phyloP scores from a whole-genome alignment of 768 basidiomycete genomes.

The Candolleomyces efflorescens region DNA sequence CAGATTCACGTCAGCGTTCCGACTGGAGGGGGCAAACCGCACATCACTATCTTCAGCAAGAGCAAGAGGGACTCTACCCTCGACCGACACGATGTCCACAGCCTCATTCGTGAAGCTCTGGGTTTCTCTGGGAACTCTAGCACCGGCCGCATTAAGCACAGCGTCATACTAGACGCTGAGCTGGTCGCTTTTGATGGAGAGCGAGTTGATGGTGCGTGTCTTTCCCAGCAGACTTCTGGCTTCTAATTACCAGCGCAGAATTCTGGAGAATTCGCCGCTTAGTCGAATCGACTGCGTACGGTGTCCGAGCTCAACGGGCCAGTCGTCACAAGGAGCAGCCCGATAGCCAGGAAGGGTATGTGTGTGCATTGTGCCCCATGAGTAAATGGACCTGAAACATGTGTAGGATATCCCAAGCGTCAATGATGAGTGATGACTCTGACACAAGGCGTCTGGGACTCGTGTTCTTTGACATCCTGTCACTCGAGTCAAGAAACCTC shows the following conservation, averaged over 20 bases:
- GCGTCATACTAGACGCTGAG: conserved; percentile 73
- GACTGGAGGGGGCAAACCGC: conserved; percentile 24
- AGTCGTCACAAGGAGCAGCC: conserved; percentile 13
- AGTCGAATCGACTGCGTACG: conserved; percentile 53
- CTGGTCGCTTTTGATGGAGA: conserved; percentile 80
- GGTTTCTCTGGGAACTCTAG: conserved; percentile 18
- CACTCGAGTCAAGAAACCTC: conserved; percentile 59
- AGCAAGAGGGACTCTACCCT: conserved; percentile 77
- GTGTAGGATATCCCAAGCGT: conserved; percentile 18
- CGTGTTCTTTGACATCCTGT: conserved; percentile 83
- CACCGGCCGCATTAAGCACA: conserved; percentile 25
- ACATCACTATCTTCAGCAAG: conserved; percentile 84
- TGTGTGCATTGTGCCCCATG: too few relatives aligned
- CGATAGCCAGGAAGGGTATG: conserved; percentile 13
- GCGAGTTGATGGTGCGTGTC: conserved; percentile 63
- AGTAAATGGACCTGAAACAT: too few relatives aligned
- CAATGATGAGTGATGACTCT: conserved; percentile 29
- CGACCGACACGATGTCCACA: conserved; percentile 66
- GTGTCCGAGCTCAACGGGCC: conserved; percentile 33
- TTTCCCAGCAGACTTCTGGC: not conserved
- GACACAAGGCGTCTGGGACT: conserved; percentile 61
- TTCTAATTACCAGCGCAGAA: conserved; percentile 36
- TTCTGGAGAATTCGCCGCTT: conserved; percentile 72
- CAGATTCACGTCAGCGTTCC: conserved; percentile 78
- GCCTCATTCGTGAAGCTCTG: conserved; percentile 57